Conservation (phyloP, 192 early-diverging fungal genomes). For the Backusella psychrophila region DNA sequence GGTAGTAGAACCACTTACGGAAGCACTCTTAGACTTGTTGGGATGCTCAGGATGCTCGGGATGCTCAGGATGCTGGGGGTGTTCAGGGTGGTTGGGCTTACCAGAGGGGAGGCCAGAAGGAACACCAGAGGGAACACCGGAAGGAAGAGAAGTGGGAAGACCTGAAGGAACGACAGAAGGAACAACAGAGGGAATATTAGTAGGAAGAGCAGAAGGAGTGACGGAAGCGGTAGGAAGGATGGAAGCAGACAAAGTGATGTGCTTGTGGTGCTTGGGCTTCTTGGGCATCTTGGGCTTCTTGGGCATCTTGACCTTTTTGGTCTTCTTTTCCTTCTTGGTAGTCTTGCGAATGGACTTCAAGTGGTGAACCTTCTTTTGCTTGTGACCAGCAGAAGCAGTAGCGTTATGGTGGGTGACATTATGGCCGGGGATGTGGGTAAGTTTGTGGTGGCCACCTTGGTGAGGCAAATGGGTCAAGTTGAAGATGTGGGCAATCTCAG, state of each 20-base stretch:
- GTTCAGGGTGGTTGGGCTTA: not conserved
- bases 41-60: not conserved
- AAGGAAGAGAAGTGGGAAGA: not conserved
- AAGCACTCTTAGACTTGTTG: not conserved
- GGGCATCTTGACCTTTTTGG: not conserved
- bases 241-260: not conserved
- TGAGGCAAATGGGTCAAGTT: not conserved
- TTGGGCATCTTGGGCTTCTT: not conserved
- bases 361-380: not conserved
- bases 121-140: not conserved
- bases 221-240: not conserved
- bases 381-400: constrained; percentile 3
- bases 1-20: not conserved
- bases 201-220: not conserved
- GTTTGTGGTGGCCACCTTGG: not conserved
- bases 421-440: not conserved
- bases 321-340: not conserved
- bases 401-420: not conserved
- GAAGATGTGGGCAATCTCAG: too few species aligned
- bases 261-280: not conserved
- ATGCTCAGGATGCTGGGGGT: not conserved
- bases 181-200: not conserved
- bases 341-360: not conserved
- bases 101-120: not conserved
- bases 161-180: not conserved